These are phyloP conservation scores for Phaffia australis DNA, from an alignment of 768 basidiomycete species.

Conservation along the genomic window DNA sequence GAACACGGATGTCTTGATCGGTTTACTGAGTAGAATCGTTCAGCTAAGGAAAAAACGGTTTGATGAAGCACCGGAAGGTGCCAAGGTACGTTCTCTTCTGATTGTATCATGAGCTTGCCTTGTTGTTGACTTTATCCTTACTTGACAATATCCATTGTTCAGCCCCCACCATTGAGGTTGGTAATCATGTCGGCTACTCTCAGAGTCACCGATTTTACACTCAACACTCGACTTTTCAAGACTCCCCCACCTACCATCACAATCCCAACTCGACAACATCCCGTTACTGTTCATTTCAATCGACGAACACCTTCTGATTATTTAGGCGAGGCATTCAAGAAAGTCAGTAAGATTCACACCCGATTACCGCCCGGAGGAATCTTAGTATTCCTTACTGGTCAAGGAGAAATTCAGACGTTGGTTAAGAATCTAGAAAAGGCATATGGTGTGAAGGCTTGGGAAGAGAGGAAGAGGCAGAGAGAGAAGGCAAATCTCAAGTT, in stretches of 20 bases:
- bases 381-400: conserved; percentile 86
- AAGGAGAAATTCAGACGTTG: conserved; percentile 81
- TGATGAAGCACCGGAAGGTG: conserved; percentile 53
- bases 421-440: conserved; percentile 68
- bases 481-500: conserved; percentile 25
- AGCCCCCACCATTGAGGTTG: conserved; percentile 63
- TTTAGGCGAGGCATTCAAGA: conserved; percentile 77
- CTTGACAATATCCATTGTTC: conserved; percentile 7
- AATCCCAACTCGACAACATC: conserved; percentile 81
- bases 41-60: conserved; percentile 82
- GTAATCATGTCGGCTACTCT: conserved; percentile 99
- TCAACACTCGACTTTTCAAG: conserved; percentile 69
- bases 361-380: conserved; percentile 87
- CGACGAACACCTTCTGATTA: conserved; percentile 78
- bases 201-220: conserved; percentile 80
- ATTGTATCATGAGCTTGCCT: not conserved
- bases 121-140: not conserved
- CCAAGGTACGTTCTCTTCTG: conserved; percentile 47
- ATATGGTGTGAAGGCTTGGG: conserved; percentile 58
- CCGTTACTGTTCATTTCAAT: conserved; percentile 89
- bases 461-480: conserved; percentile 43
- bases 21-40: conserved; percentile 86
- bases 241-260: conserved; percentile 81
- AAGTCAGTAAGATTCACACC: conserved; percentile 81
- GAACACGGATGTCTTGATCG: conserved; percentile 95